phyloP scores from a whole-genome alignment of 257 asterid species.

The Asclepias syriaca region DNA sequence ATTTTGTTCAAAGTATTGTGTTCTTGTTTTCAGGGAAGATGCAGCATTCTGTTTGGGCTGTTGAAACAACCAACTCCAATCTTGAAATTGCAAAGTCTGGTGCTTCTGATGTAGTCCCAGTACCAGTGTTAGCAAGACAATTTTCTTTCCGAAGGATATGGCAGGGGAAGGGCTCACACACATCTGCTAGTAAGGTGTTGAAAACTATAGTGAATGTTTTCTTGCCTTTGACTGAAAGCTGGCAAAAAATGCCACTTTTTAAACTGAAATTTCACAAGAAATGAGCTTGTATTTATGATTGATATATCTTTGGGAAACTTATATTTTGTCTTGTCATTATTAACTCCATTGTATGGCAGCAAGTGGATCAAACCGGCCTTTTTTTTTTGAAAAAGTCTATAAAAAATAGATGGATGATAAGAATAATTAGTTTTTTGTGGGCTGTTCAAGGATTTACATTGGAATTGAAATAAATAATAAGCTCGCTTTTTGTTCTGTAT shows the following conservation, averaged over 20 bases:
- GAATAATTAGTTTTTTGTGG: background rate
- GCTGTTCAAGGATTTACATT: background rate
- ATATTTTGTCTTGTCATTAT: background rate
- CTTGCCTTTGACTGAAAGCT: conserved; percentile 15
- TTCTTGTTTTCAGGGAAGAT: conserved; percentile 55
- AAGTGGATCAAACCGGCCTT: background rate
- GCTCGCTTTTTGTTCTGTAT: background rate
- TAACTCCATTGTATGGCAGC: background rate
- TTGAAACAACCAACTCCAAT: conserved; percentile 51
- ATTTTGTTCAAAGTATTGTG: conserved; percentile 1
- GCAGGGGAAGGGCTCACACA: conserved; percentile 90
- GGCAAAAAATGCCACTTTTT: background rate
- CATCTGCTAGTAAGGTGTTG: conserved; percentile 87
- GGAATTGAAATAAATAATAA: background rate
- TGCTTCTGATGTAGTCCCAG: conserved; percentile 38
- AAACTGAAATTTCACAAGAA: background rate
- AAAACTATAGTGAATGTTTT: conserved; percentile 25
- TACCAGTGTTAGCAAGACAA: conserved; percentile 47
- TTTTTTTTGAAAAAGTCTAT: background rate
- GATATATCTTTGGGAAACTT: background rate
- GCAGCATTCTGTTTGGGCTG: conserved; percentile 94
- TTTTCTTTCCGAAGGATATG: conserved; percentile 79
- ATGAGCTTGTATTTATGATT: background rate
- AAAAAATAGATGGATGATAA: background rate
- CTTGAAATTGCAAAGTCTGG: conserved; percentile 38